Conservation (phyloP, 148 eudicot species). For the Fagopyrum tataricum region DNA sequence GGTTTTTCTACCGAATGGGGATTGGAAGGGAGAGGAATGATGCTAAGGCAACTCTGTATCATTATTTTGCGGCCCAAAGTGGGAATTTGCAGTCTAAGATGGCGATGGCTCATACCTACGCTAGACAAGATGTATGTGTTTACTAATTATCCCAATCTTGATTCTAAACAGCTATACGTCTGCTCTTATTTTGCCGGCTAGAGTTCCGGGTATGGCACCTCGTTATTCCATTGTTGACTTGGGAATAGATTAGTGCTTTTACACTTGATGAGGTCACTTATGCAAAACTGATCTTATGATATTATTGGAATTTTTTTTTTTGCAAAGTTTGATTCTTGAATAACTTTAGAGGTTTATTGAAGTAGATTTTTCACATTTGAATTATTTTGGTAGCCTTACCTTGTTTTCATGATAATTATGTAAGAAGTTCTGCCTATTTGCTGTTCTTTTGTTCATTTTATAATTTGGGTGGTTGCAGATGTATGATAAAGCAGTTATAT, state of each 20-base stretch:
- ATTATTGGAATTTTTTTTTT: background rate
- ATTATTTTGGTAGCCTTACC: background rate
- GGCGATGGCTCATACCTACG: conserved; percentile 73
- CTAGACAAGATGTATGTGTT: conserved; percentile 67
- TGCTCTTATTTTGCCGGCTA: background rate
- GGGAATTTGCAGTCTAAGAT: conserved; percentile 86
- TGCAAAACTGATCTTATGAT: background rate
- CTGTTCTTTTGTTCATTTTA: background rate
- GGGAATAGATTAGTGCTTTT: background rate
- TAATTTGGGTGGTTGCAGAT: conserved; percentile 37
- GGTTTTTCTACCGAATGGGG: conserved; percentile 73
- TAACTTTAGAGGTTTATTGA: background rate
- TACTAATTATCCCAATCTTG: background rate
- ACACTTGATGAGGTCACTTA: background rate
- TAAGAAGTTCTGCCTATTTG: background rate
- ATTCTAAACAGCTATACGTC: background rate
- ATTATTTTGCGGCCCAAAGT: conserved; percentile 59
- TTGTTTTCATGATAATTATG: background rate
- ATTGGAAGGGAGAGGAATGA: conserved; percentile 45
- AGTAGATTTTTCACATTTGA: background rate
- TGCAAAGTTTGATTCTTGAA: background rate
- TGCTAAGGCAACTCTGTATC: conserved; percentile 71
- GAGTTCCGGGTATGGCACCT: background rate
- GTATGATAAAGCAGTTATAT: conserved; percentile 53
- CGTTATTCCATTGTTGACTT: background rate